Evolutionary conservation across 2,329 filamentous ascomycete genomes (phyloP).

Genomic region (Colletotrichum sp.): DNA sequence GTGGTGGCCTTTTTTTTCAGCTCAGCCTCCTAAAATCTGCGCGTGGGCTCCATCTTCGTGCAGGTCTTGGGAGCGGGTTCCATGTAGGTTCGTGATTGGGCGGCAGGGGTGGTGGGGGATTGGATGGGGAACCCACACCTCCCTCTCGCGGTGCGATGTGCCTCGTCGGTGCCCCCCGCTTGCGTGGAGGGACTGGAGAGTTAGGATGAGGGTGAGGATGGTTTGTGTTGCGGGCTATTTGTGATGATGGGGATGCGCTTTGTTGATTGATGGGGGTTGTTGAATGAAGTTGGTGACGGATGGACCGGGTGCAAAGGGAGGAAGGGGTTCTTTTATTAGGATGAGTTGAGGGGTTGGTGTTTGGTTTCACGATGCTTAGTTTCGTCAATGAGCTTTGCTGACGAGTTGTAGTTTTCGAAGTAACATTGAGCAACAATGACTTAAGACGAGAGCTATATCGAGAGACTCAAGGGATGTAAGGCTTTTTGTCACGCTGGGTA

Average conservation of each 20-base stretch:
- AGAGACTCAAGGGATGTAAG: not conserved
- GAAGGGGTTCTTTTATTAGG: not conserved
- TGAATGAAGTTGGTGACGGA: not conserved
- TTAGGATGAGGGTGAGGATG: not conserved
- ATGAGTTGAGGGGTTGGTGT: not conserved
- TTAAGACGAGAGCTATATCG: not conserved
- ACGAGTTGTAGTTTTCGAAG: not conserved
- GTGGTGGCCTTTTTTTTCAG: not conserved
- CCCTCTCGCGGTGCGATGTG: not conserved
- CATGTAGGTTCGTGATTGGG: not conserved
- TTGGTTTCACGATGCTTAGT: not conserved
- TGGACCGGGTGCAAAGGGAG: not conserved
- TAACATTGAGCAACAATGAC: not conserved
- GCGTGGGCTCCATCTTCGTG: not conserved
- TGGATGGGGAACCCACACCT: not conserved
- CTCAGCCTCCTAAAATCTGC: not conserved
- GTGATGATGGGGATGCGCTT: not conserved
- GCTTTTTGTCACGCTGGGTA: not conserved
- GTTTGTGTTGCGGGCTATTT: not conserved
- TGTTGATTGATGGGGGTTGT: not conserved
- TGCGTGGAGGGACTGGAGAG: not conserved
- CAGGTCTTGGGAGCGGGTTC: not conserved
- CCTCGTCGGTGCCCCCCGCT: not conserved
- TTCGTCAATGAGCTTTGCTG: not conserved
- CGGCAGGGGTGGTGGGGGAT: not conserved